Percentiles rank a stretch among this genome's conserved stretches.
phyloP scores from a whole-genome alignment of 495 filamentous ascomycete genomes.

The Tuber microsphaerosporum region DNA sequence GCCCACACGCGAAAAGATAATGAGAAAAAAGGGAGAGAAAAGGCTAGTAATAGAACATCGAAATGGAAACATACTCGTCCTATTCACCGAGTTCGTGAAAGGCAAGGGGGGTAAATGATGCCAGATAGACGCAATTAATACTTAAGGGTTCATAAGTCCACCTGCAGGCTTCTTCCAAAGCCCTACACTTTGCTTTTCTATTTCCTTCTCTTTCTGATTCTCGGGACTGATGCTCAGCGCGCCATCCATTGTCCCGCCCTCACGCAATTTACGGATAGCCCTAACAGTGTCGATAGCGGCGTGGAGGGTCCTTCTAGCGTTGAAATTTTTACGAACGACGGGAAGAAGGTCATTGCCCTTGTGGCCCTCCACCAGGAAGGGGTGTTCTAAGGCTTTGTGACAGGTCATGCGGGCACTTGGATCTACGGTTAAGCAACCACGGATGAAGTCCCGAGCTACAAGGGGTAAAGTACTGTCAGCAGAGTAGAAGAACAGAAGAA shows the following conservation, averaged over 20 bases:
- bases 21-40: not conserved
- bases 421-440: slow-evolving; percentile 75
- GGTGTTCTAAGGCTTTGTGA: slow-evolving; percentile 81
- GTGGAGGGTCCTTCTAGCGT: slow-evolving; percentile 84
- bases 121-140: not conserved
- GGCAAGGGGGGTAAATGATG: not conserved
- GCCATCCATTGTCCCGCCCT: slow-evolving; percentile 75
- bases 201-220: slow-evolving; percentile 47
- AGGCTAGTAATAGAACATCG: not conserved
- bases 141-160: slow-evolving; percentile 39
- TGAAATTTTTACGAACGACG: slow-evolving; percentile 98
- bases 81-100: not conserved
- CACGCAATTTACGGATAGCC: slow-evolving; percentile 94
- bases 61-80: not conserved
- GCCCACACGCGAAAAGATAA: not conserved
- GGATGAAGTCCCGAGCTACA: slow-evolving; percentile 80
- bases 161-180: slow-evolving; percentile 43
- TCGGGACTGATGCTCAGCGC: slow-evolving; percentile 59
- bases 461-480: not conserved
- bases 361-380: slow-evolving; percentile 63
- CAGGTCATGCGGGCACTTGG: slow-evolving; percentile 82
- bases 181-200: slow-evolving; percentile 42
- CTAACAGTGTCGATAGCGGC: slow-evolving; percentile 95
- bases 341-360: slow-evolving; percentile 69
- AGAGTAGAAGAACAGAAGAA: not conserved